Percentiles rank a stretch among this genome's conserved stretches.
These are phyloP conservation scores for Rubia occidens DNA, from an alignment of 305 asterid species.

Conservation along the genomic window DNA sequence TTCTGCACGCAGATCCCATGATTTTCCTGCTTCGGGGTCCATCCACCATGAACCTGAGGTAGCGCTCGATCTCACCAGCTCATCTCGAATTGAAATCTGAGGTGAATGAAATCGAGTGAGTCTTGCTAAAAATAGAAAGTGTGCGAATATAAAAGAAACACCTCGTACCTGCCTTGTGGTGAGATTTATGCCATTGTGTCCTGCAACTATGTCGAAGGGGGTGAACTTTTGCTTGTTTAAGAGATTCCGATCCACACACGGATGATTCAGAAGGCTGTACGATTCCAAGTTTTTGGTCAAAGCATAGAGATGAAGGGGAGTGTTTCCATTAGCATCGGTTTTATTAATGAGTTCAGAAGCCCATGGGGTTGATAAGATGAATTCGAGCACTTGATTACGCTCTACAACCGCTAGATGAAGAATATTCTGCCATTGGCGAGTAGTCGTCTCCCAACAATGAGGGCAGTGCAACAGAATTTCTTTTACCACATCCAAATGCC, in stretches of 20 bases:
- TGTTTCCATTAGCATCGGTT: too few species aligned
- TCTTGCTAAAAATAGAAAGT: too few species aligned
- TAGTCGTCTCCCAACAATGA: conserved; percentile 6
- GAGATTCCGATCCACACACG: not conserved
- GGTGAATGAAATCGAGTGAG: too few species aligned
- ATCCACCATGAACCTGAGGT: too few species aligned
- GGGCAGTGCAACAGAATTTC: conserved; percentile 1
- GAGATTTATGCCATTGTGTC: too few species aligned
- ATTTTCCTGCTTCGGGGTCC: too few species aligned
- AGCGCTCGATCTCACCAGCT: not conserved
- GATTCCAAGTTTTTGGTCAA: not conserved
- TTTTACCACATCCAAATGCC: not conserved
- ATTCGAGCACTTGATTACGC: not conserved
- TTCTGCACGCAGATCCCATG: too few species aligned
- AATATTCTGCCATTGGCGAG: not conserved
- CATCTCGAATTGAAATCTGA: not conserved
- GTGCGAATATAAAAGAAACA: too few species aligned
- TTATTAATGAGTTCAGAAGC: too few species aligned
- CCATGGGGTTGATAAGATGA: too few species aligned
- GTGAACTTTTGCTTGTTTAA: not conserved
- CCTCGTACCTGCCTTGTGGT: conserved; percentile 4
- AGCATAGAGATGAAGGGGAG: not conserved
- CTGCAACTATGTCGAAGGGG: not conserved
- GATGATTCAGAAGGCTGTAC: conserved; percentile 7
- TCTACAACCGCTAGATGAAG: conserved; percentile 11